Conservation (phyloP, 2,329 filamentous ascomycete species). For the Aspergillus uvarum region DNA sequence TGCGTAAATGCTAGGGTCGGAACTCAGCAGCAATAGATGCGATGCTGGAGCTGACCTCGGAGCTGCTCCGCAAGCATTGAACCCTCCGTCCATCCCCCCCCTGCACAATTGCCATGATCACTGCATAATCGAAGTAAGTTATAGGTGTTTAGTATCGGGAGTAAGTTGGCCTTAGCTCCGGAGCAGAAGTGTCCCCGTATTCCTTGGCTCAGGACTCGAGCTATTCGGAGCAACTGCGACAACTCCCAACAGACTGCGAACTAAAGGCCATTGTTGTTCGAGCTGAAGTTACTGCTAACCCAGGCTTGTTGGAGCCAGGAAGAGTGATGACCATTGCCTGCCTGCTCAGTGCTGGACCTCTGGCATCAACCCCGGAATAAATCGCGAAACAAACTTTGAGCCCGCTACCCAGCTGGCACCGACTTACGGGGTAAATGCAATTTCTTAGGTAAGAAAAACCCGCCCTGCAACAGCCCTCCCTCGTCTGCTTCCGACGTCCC, state of each 20-base stretch:
- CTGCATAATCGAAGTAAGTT: no score
- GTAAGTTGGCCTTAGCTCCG: not conserved
- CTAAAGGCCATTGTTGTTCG: no score
- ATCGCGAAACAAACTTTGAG: not conserved
- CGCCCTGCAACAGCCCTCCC: not conserved
- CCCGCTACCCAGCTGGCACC: not conserved
- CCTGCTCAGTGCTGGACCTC: not conserved
- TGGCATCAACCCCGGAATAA: not conserved
- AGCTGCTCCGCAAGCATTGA: no score
- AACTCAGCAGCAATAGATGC: no score
- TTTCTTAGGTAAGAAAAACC: conserved; percentile 6
- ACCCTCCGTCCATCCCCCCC: no score
- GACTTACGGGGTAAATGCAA: not conserved
- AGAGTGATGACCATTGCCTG: not conserved
- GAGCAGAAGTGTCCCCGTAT: not conserved
- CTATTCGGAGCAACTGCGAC: not conserved
- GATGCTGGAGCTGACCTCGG: no score
- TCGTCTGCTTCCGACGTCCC: not conserved
- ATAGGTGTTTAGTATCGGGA: no score
- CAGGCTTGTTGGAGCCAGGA: no score
- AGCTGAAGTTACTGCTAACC: no score
- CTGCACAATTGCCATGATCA: no score
- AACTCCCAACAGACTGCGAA: no score
- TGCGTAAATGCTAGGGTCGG: no score
- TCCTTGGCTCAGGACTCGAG: not conserved